These are phyloP conservation scores for Apiotrichum sp. DNA, from an alignment of 1,284 basidiomycete species.

Conservation along the genomic window DNA sequence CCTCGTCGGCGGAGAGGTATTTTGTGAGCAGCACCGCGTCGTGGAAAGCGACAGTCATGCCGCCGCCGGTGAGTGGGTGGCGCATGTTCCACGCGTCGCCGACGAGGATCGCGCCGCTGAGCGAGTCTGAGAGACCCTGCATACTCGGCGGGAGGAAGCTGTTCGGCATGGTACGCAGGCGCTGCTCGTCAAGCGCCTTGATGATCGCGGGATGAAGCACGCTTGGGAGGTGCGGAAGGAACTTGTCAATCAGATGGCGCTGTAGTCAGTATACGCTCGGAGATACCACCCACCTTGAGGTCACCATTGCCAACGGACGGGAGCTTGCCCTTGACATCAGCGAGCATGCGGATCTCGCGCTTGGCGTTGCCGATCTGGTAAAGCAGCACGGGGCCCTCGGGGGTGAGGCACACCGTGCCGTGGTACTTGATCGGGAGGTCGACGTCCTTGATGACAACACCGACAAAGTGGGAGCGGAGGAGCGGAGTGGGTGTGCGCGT, in stretches of 20 bases:
- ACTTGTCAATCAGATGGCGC: slow-evolving; percentile 63
- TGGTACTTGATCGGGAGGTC: slow-evolving; percentile 72
- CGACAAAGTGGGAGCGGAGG: slow-evolving; percentile 74
- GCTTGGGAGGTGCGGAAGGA: slow-evolving; percentile 72
- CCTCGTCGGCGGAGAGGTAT: slow-evolving; percentile 51
- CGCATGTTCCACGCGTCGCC: slow-evolving; percentile 99
- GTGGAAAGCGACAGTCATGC: slow-evolving; percentile 87
- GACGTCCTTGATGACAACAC: slow-evolving; percentile 68
- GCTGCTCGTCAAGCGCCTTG: slow-evolving; percentile 61
- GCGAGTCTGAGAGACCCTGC: slow-evolving; percentile 59
- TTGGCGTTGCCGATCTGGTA: slow-evolving; percentile 67
- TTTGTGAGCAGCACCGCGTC: slow-evolving; percentile 71
- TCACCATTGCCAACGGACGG: slow-evolving; percentile 58
- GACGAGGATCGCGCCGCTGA: slow-evolving; percentile 68
- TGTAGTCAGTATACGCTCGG: slow-evolving; percentile 35
- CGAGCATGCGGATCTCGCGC: slow-evolving; percentile 80
- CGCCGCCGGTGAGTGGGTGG: slow-evolving; percentile 93
- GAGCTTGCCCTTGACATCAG: slow-evolving; percentile 82
- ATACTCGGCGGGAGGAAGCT: slow-evolving; percentile 80
- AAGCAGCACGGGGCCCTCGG: slow-evolving; percentile 73
- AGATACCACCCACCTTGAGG: slow-evolving; percentile 56
- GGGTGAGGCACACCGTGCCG: slow-evolving; percentile 75
- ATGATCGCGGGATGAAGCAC: slow-evolving; percentile 60
- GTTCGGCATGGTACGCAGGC: slow-evolving; percentile 90
- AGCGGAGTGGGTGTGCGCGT: slow-evolving; percentile 48